Conservation (phyloP, 2,329 filamentous ascomycete genomes). For the Setomelanomma holmii region DNA sequence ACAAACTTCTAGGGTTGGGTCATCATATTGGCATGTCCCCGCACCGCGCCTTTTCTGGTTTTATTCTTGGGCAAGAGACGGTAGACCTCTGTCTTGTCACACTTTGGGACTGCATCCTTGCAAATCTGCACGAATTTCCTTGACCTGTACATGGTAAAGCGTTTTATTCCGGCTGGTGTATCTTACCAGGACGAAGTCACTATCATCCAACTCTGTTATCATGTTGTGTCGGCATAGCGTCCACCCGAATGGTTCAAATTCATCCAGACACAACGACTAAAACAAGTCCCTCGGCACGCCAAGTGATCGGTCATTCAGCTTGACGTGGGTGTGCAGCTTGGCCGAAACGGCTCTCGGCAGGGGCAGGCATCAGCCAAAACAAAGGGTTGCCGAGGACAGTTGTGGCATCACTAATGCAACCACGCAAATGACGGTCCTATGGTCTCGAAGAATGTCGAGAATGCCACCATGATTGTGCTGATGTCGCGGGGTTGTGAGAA, state of each 20-base stretch:
- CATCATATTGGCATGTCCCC: background rate
- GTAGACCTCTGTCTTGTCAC: background rate
- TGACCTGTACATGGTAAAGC: background rate
- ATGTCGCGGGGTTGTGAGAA: too few relatives aligned
- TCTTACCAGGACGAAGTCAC: too few relatives aligned
- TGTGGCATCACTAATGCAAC: too few relatives aligned
- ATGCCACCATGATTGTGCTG: too few relatives aligned
- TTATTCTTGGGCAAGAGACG: background rate
- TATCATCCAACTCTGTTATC: too few relatives aligned
- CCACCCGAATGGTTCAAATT: background rate
- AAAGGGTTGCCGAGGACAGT: too few relatives aligned
- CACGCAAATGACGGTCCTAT: too few relatives aligned
- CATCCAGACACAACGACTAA: background rate
- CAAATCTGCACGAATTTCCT: background rate
- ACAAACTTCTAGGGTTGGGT: background rate
- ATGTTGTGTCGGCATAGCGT: too few relatives aligned
- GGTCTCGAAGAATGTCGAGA: too few relatives aligned
- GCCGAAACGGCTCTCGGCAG: background rate
- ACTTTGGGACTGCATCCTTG: background rate
- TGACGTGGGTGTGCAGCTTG: background rate
- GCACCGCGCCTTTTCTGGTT: background rate
- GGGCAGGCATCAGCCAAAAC: background rate
- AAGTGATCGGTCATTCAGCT: background rate
- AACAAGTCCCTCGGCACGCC: background rate
- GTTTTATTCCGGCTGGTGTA: too few relatives aligned